phyloP scores from a whole-genome alignment of 768 basidiomycete species.

The Tulasnella sp. region DNA sequence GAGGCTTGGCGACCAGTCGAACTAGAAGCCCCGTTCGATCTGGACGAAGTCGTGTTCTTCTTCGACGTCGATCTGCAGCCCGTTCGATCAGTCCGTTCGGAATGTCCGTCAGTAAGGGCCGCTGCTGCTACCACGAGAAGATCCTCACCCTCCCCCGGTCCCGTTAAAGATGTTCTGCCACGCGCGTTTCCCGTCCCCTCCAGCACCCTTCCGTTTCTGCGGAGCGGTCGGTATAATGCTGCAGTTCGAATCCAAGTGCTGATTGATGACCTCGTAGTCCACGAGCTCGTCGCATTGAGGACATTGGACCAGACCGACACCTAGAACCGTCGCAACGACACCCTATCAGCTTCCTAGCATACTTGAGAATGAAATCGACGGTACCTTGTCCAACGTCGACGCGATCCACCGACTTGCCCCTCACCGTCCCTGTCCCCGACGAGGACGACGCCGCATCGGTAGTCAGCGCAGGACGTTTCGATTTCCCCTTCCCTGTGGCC shows the following conservation, averaged over 20 bases:
- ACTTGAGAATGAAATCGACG: neutral
- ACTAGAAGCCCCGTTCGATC: neutral
- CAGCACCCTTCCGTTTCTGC: neutral
- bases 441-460: neutral
- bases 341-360: neutral
- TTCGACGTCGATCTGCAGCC: neutral
- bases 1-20: neutral
- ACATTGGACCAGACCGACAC: conserved; percentile 5
- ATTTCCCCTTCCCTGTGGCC: neutral
- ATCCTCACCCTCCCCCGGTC: neutral
- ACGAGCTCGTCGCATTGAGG: conserved; percentile 11
- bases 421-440: neutral
- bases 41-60: neutral
- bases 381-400: neutral
- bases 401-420: neutral
- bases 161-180: conserved; percentile 11
- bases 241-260: conserved; percentile 7
- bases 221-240: neutral
- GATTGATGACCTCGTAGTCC: conserved; percentile 2
- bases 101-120: neutral
- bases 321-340: neutral
- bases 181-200: conserved; percentile 3
- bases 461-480: neutral
- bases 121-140: neutral
- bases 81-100: neutral